These are phyloP conservation scores for Halophytophthora polymorphica DNA, from an alignment of 352 stramenopile species.

Conservation along the genomic window DNA sequence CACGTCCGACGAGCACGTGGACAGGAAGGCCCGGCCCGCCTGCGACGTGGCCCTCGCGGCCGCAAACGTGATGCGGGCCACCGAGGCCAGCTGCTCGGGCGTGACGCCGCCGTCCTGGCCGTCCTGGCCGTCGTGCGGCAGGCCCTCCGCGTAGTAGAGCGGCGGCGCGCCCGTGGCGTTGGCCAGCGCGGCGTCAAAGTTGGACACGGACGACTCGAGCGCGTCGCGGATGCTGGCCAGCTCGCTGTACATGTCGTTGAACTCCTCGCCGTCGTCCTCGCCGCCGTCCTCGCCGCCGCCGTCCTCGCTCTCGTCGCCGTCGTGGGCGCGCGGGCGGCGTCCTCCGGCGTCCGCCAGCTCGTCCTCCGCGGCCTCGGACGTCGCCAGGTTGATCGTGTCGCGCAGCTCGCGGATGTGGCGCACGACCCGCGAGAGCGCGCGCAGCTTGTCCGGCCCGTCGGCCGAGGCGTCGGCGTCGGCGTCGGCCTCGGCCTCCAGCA, in stretches of 20 bases:
- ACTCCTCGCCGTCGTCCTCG: conserved; percentile 25
- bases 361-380: conserved; percentile 43
- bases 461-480: no score
- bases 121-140: conserved; percentile 5
- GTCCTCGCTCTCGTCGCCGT: conserved; percentile 16
- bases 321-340: no score
- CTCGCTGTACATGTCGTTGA: conserved; percentile 54
- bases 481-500: conserved; percentile 28
- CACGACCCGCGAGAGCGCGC: conserved; percentile 55
- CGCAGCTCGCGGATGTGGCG: conserved; percentile 61
- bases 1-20: conserved; percentile 38
- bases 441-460: no score
- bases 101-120: conserved; percentile 34
- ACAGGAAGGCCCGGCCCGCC: conserved; percentile 57
- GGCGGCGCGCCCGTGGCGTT: conserved; percentile 34
- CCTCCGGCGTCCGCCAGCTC: conserved; percentile 17
- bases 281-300: conserved; percentile 24
- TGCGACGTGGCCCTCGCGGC: conserved; percentile 50
- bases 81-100: conserved; percentile 49
- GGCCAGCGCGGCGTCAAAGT: conserved; percentile 45
- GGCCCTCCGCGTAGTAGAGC: conserved; percentile 33
- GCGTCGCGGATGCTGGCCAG: conserved; percentile 54
- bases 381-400: conserved; percentile 65
- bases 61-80: conserved; percentile 65
- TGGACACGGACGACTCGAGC: conserved; percentile 45